Evolutionary conservation across 169 alveolate genomes (phyloP).

Genomic region (Theileria parva): DNA sequence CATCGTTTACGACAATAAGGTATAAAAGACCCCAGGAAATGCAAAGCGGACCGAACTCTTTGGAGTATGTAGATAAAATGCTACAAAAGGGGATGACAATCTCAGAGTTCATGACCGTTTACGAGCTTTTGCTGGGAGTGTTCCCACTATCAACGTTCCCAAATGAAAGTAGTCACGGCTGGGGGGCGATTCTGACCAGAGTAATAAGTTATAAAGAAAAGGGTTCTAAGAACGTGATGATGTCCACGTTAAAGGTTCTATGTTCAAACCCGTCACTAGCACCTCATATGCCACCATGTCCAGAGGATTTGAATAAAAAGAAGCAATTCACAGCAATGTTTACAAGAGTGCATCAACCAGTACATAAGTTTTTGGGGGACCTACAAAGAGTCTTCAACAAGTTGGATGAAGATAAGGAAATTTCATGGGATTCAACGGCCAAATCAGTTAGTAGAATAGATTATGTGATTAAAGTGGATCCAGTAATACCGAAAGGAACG

Average conservation of each 20-base stretch:
- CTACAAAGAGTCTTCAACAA: slow-evolving; percentile 54
- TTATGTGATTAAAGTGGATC: slow-evolving; percentile 38
- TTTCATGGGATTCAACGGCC: slow-evolving; percentile 45
- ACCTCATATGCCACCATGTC: slow-evolving; percentile 68
- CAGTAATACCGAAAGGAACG: slow-evolving; percentile 44
- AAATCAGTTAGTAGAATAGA: slow-evolving; percentile 41
- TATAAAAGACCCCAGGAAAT: slow-evolving; percentile 53
- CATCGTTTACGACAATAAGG: slow-evolving; percentile 30
- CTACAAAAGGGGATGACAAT: slow-evolving; percentile 52
- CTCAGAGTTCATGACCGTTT: slow-evolving; percentile 67
- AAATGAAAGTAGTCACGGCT: slow-evolving; percentile 67
- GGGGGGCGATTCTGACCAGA: slow-evolving; percentile 75
- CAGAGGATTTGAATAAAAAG: slow-evolving; percentile 60
- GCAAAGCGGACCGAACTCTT: slow-evolving; percentile 50
- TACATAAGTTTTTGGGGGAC: slow-evolving; percentile 65
- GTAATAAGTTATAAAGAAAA: slow-evolving; percentile 69
- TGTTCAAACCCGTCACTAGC: slow-evolving; percentile 62
- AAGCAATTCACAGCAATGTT: slow-evolving; percentile 50
- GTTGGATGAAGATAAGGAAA: slow-evolving; percentile 43
- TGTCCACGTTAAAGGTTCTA: slow-evolving; percentile 67
- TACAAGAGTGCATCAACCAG: slow-evolving; percentile 56
- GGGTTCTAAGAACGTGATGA: slow-evolving; percentile 65
- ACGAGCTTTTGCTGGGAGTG: slow-evolving; percentile 68
- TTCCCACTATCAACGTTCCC: slow-evolving; percentile 69
- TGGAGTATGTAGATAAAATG: slow-evolving; percentile 56